Conservation (phyloP, 495 filamentous ascomycete species). For the Tetracladium setigerum region DNA sequence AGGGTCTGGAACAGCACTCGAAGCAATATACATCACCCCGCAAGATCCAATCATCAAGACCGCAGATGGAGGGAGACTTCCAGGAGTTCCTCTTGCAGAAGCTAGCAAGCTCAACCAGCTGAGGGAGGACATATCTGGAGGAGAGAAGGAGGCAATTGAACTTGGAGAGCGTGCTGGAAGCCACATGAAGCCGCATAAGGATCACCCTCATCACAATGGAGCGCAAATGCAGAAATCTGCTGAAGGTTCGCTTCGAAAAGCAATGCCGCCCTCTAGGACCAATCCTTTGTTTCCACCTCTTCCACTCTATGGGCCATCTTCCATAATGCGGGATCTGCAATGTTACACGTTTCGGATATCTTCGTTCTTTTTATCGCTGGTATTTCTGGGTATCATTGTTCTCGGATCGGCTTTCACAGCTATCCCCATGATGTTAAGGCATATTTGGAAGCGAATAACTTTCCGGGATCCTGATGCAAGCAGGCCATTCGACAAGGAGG, state of each 20-base stretch:
- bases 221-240: conserved; percentile 11
- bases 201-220: not conserved
- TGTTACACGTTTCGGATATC: conserved; percentile 50
- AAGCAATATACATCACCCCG: conserved; percentile 60
- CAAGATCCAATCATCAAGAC: conserved; percentile 66
- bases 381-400: conserved; percentile 69
- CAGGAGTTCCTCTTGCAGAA: conserved; percentile 56
- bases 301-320: conserved; percentile 74
- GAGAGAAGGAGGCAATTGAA: conserved; percentile 4
- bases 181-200: conserved; percentile 8
- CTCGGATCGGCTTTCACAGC: conserved; percentile 60
- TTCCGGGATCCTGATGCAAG: conserved; percentile 47
- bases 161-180: conserved; percentile 9
- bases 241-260: conserved; percentile 29
- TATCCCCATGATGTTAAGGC: conserved; percentile 40
- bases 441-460: conserved; percentile 39
- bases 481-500: conserved; percentile 67
- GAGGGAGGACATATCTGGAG: conserved; percentile 39
- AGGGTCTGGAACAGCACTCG: conserved; percentile 39
- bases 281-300: conserved; percentile 86
- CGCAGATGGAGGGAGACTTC: conserved; percentile 54
- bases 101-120: conserved; percentile 59
- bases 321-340: conserved; percentile 53
- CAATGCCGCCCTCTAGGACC: conserved; percentile 55
- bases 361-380: conserved; percentile 68